These are phyloP conservation scores for Penicillium macrosclerotiorum DNA, from an alignment of 495 filamentous ascomycete genomes.

Conservation along the genomic window DNA sequence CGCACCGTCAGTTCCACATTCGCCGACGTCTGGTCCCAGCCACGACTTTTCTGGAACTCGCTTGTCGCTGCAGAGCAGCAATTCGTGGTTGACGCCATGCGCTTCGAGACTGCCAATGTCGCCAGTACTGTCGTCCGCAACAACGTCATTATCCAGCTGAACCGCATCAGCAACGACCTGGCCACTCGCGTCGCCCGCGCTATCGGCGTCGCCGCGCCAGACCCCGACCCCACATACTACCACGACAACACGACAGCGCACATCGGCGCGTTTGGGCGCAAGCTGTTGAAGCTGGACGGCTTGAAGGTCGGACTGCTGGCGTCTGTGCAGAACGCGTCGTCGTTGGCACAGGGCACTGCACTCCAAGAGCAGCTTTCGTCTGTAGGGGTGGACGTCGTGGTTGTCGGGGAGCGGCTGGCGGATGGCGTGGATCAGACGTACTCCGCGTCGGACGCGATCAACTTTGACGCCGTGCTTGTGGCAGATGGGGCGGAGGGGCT, in stretches of 20 bases:
- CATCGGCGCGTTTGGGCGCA: constrained; percentile 59
- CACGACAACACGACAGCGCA: constrained; percentile 65
- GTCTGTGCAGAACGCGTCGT: constrained; percentile 34
- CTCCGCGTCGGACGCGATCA: constrained; percentile 63
- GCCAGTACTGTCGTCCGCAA: constrained; percentile 49
- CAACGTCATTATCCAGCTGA: constrained; percentile 69
- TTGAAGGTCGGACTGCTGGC: constrained; percentile 69
- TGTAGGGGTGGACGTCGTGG: constrained; percentile 52
- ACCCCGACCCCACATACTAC: constrained; percentile 63
- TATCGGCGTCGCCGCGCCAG: constrained; percentile 55
- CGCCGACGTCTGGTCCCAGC: constrained; percentile 73
- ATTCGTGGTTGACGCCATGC: constrained; percentile 73
- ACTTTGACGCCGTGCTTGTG: constrained; percentile 69
- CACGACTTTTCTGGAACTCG: constrained; percentile 76
- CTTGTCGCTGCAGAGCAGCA: constrained; percentile 68
- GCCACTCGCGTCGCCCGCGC: constrained; percentile 64
- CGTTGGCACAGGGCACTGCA: constrained; percentile 45
- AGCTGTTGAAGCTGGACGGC: constrained; percentile 58
- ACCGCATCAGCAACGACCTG: constrained; percentile 67
- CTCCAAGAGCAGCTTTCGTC: constrained; percentile 46
- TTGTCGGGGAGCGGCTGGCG: constrained; percentile 61
- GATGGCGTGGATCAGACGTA: constrained; percentile 67
- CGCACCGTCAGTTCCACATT: constrained; percentile 64
- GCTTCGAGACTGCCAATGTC: constrained; percentile 68
- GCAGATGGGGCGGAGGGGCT: constrained; percentile 55